Base-by-base conservation (phyloP, 306 rosid species). In the Spatholobus suberectus region DNA sequence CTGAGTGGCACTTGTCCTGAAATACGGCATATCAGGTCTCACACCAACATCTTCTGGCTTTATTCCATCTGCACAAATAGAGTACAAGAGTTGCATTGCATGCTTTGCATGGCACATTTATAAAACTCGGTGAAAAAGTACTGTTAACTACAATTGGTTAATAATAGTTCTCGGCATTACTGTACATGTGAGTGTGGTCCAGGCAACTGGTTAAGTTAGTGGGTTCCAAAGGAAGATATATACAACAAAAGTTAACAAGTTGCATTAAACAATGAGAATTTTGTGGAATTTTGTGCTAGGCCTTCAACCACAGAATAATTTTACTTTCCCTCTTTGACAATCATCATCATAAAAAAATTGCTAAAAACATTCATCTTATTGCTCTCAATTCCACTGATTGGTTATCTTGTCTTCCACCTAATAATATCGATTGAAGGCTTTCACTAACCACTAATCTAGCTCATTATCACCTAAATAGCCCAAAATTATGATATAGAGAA, bases 41-140 rank as follows among this genome's bases (percentile, higher is more conserved):
- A 96, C 59, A 77, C 94, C 94, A 58, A 96, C 97, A 26, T 96
- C 97, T 54, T 51, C 87, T 17, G 93, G 95, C 70, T 75, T 82
- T 82, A 96, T 77, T 29, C 65, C 86, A 89, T 92, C 99, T 96
- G 87, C 86, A 85, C 71, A 58, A 63, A 77, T 72, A 81, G 40
- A 82, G 47, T n/a, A 73, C 52, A 52, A 65, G 20, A 63, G 65
- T 73, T 75, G 78, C 84, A 32, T 70, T 70, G 80, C 82, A 32
- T 80, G 85, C 63, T 34, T 82, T 71, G 69, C 46, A 47, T 35
- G 85, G 34, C 54, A 47, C 15, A 76, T 12, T 0, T 37, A 55
- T 44, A 4, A 37, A 54, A 55, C 27, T 15, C 29, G 24, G 0
- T 12, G 27, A 62, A 71, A 18, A 54, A 79, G 24, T 17, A 55